phyloP scores from a whole-genome alignment of 2,329 filamentous ascomycete genomes.

The Alternaria panax region DNA sequence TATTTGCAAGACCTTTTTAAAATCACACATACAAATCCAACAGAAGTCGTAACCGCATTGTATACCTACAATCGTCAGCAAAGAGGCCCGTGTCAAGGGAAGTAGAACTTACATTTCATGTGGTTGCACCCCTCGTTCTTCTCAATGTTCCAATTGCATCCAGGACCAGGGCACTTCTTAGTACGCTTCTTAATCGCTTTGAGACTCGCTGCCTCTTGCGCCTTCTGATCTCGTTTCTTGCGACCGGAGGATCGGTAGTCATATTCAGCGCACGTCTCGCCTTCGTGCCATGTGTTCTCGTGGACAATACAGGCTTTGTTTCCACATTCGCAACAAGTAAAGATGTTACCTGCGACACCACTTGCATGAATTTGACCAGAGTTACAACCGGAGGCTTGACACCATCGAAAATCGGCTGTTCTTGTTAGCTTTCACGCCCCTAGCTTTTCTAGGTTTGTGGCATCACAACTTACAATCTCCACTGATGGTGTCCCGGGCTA shows the following conservation, averaged over 20 bases:
- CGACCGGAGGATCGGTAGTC: constrained; percentile 41
- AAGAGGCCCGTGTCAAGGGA: no score
- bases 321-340: constrained; percentile 49
- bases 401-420: constrained; percentile 61
- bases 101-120: constrained; percentile 43
- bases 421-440: background rate
- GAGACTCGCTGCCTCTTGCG: constrained; percentile 38
- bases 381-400: constrained; percentile 55
- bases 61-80: constrained; percentile 28
- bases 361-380: constrained; percentile 63
- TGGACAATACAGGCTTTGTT: constrained; percentile 50
- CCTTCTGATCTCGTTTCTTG: constrained; percentile 31
- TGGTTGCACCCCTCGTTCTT: constrained; percentile 55
- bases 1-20: constrained; percentile 24
- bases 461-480: constrained; percentile 36
- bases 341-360: constrained; percentile 55
- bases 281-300: constrained; percentile 47
- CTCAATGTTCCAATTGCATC: constrained; percentile 51
- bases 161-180: constrained; percentile 50
- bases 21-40: constrained; percentile 49
- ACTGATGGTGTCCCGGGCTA: constrained; percentile 54
- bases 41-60: constrained; percentile 53
- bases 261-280: constrained; percentile 53
- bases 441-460: background rate
- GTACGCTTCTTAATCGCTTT: constrained; percentile 40